Base-by-base conservation (phyloP, 495 filamentous ascomycete species). In the Aspergillus affinis region DNA sequence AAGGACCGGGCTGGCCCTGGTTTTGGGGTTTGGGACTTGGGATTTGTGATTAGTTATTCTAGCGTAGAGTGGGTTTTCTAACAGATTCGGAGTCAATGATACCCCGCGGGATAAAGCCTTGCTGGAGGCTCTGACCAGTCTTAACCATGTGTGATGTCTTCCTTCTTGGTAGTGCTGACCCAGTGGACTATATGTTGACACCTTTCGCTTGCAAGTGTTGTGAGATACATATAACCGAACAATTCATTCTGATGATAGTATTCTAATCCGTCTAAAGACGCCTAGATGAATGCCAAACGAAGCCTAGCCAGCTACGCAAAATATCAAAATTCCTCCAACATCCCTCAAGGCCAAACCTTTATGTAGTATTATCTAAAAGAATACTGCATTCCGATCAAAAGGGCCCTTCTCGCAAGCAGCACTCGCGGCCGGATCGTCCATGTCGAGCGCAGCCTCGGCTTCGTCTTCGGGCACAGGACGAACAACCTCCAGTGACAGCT, bases 401-500 rank as follows among this genome's bases (percentile, higher is more conserved):
- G 50, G 27, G 1, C 21, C 21, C 56, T 69, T 74, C 61, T 74
- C 72, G 46, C 64, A 63, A 0, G 72, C 74, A 6, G 75, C 76
- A 44, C 75, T 78, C 4, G 69, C 74, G 12, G 76, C 76, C 26
- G 77, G 76, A 59, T 86, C 83, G 69, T 87, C 84, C 36, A 80
- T 74, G 63, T 86, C 82, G 32, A 85, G 65, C 19, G 69, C 71
- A 21, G 74, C 76, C 60, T 80, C 77, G 9, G 64, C 62, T 29
- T 84, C 84, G 54, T 79, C 76, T 12, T 81, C 77, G 26, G 79
- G 79, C 48, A 79, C 77, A 26, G 84, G 81, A 21, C 77, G 73
- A 3, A 86, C 66, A 30, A 86, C 82, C 63, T 86, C 75, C 26
- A 87, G 72, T 20, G 71, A 75, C 29, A 85, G 74, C 47, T 76